Percentiles rank a stretch among this genome's conserved stretches.
These are phyloP conservation scores for Ustilaginoidea virens DNA, from an alignment of 2,329 filamentous ascomycete species.

Conservation along the genomic window DNA sequence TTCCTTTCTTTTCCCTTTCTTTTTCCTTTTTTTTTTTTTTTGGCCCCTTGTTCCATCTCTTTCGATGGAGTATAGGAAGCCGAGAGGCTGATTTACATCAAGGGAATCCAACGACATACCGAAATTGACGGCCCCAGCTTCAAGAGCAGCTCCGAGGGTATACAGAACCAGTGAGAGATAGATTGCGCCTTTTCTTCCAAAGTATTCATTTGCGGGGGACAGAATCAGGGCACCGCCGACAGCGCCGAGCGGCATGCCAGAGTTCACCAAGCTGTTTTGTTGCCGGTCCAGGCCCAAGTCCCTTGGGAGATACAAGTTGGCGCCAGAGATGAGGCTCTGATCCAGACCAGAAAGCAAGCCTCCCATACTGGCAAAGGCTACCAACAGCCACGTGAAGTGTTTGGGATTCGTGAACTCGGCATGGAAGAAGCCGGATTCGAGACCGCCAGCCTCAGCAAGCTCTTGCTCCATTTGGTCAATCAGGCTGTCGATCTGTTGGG, in stretches of 20 bases:
- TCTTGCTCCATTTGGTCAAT: constrained; percentile 26
- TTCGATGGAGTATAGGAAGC: too few relatives aligned
- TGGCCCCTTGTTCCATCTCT: too few relatives aligned
- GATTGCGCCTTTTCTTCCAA: constrained; percentile 53
- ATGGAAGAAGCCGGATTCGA: constrained; percentile 30
- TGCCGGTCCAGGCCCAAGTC: constrained; percentile 38
- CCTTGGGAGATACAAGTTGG: constrained; percentile 48
- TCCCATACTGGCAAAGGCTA: constrained; percentile 61
- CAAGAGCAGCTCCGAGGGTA: constrained; percentile 52
- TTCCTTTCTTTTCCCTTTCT: too few relatives aligned
- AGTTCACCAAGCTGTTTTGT: constrained; percentile 51
- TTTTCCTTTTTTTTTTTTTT: too few relatives aligned
- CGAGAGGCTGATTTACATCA: too few relatives aligned
- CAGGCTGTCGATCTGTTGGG: constrained; percentile 20
- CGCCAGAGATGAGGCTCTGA: constrained; percentile 57
- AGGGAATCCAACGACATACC: constrained; percentile 18
- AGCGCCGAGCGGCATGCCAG: constrained; percentile 56
- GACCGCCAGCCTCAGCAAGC: constrained; percentile 17
- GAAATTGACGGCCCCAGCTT: constrained; percentile 52
- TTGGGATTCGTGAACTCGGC: constrained; percentile 46
- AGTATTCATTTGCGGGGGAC: constrained; percentile 49
- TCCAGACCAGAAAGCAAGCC: constrained; percentile 58
- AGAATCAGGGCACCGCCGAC: constrained; percentile 55
- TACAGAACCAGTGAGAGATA: constrained; percentile 55
- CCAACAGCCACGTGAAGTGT: constrained; percentile 50